Percentiles rank a stretch among this genome's conserved stretches.
Evolutionary conservation across 768 basidiomycete genomes (phyloP).

Genomic region (Panus rudis): DNA sequence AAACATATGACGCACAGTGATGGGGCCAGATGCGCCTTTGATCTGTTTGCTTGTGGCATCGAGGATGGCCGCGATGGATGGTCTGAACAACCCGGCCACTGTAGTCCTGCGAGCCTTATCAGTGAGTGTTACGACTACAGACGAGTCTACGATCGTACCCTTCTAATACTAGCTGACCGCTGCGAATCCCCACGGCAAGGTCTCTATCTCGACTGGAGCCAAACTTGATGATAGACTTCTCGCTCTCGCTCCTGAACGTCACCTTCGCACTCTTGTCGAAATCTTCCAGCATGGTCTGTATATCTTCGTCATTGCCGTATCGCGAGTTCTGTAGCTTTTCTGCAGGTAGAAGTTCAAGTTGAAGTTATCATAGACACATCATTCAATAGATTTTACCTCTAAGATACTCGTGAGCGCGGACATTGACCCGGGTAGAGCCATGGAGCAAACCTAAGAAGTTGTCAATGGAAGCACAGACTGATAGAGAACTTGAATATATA

Average conservation of each 20-base stretch:
- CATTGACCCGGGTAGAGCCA: constrained; percentile 75
- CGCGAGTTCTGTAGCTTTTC: constrained; percentile 68
- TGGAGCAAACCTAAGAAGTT: too few relatives aligned
- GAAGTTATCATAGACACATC: too few relatives aligned
- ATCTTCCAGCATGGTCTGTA: constrained; percentile 73
- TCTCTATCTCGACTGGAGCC: constrained; percentile 79
- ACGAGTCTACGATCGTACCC: constrained; percentile 51
- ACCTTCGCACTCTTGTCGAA: constrained; percentile 83
- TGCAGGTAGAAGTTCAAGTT: constrained; percentile 26
- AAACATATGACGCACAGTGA: too few relatives aligned
- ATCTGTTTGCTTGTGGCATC: constrained; percentile 66
- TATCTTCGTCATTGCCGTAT: constrained; percentile 62
- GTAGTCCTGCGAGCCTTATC: constrained; percentile 16
- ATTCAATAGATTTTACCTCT: constrained; percentile 3
- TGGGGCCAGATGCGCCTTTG: constrained; percentile 56
- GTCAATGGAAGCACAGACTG: too few relatives aligned
- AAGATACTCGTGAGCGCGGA: constrained; percentile 33
- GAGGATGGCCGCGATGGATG: constrained; percentile 69
- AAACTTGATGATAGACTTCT: constrained; percentile 66
- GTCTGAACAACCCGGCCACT: constrained; percentile 72
- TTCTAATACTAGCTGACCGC: constrained; percentile 63
- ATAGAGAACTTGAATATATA: too few relatives aligned
- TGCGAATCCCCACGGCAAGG: constrained; percentile 56
- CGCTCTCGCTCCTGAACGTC: constrained; percentile 61
- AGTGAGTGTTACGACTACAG: not conserved